These are phyloP conservation scores for Acacia pycnantha DNA, from an alignment of 331 rosid species.

Conservation along the genomic window DNA sequence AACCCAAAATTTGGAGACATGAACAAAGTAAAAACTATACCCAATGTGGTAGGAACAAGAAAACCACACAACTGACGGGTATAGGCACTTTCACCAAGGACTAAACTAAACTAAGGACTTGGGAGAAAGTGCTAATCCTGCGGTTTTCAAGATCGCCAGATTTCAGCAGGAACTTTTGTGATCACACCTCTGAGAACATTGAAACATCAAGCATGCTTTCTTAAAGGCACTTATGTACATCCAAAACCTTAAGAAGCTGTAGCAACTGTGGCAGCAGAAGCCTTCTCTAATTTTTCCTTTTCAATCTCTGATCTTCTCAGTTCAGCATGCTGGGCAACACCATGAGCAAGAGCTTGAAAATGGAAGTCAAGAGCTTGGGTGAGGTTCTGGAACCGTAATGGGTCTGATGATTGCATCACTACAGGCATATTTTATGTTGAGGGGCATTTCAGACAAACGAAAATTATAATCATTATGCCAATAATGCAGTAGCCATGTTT, in stretches of 20 bases:
- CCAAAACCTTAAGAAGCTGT: constrained; percentile 34
- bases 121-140: background rate
- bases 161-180: background rate
- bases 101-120: background rate
- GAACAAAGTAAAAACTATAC: background rate
- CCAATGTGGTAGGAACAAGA: background rate
- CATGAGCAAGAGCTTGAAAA: constrained; percentile 86
- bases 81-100: background rate
- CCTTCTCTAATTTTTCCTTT: constrained; percentile 81
- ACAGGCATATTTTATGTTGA: constrained; percentile 3
- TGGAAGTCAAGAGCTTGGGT: constrained; percentile 78
- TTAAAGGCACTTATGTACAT: background rate
- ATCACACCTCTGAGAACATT: background rate
- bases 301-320: constrained; percentile 86
- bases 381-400: constrained; percentile 75
- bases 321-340: constrained; percentile 89
- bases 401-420: constrained; percentile 77
- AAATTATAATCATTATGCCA: background rate
- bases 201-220: background rate
- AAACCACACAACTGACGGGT: background rate
- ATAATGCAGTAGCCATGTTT: background rate
- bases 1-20: background rate
- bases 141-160: background rate
- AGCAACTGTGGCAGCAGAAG: constrained; percentile 42
- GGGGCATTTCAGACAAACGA: constrained; percentile 12